phyloP scores from a whole-genome alignment of 2,329 filamentous ascomycete species.

The Cercospora citrullina region DNA sequence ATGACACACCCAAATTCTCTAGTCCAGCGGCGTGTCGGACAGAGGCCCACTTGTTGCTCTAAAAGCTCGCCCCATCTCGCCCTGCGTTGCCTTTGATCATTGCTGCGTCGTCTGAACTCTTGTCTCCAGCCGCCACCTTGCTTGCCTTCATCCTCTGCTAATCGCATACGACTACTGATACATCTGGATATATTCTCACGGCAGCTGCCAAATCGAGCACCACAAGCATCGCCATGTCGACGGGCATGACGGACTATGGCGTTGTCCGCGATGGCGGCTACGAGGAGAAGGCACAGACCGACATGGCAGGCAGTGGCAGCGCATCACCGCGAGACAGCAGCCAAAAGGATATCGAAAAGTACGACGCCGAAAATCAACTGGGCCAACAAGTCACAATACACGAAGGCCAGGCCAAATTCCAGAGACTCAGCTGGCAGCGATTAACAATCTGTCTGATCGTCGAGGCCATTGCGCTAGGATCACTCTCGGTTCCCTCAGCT shows the following conservation, averaged over 20 bases:
- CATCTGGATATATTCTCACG: neutral
- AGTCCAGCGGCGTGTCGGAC: slow-evolving; percentile 4
- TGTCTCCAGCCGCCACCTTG: slow-evolving; percentile 8
- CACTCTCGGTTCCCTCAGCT: slow-evolving; percentile 58
- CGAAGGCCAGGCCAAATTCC: slow-evolving; percentile 40
- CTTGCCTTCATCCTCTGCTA: neutral
- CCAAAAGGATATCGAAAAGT: slow-evolving; percentile 17
- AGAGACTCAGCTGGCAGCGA: slow-evolving; percentile 51
- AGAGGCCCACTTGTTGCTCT: slow-evolving; percentile 6
- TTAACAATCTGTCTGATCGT: slow-evolving; percentile 54
- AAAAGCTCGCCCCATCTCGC: slow-evolving; percentile 17
- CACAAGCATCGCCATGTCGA: slow-evolving; percentile 16
- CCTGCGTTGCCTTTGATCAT: slow-evolving; percentile 10
- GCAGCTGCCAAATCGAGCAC: neutral
- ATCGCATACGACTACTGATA: neutral
- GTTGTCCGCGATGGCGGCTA: slow-evolving; percentile 22
- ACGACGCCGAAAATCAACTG: slow-evolving; percentile 23
- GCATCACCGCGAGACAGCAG: slow-evolving; percentile 13
- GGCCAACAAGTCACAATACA: slow-evolving; percentile 32
- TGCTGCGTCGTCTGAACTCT: slow-evolving; percentile 14
- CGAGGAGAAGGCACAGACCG: slow-evolving; percentile 8
- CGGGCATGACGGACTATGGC: slow-evolving; percentile 22
- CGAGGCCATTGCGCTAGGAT: slow-evolving; percentile 60
- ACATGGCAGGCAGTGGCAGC: slow-evolving; percentile 17
- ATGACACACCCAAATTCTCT: slow-evolving; percentile 17